Conservation (phyloP, 139 green algal species). For the Closterium sp. region DNA sequence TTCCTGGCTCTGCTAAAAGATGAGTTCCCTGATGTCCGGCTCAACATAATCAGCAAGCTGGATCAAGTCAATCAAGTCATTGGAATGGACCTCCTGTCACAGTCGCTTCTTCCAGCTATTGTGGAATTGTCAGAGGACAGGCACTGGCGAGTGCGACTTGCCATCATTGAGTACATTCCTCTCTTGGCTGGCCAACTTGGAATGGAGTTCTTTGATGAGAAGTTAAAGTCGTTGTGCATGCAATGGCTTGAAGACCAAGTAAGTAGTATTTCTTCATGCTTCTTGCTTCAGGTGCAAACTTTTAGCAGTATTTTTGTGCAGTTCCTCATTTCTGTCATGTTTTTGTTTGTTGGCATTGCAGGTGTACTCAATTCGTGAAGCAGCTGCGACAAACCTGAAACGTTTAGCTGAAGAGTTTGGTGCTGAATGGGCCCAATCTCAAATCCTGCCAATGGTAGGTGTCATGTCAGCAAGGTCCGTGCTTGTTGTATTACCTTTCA, state of each 20-base stretch:
- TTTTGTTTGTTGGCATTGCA: not conserved
- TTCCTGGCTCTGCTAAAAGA: constrained; percentile 94
- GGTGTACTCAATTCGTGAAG: constrained; percentile 87
- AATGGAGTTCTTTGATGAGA: constrained; percentile 67
- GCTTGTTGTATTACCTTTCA: not conserved
- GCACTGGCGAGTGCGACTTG: constrained; percentile 96
- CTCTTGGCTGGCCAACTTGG: constrained; percentile 91
- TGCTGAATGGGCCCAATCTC: constrained; percentile 82
- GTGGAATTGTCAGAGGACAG: constrained; percentile 95
- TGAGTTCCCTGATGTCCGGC: constrained; percentile 91
- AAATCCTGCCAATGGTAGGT: constrained; percentile 76
- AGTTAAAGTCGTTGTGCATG: constrained; percentile 94
- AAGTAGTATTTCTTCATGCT: not conserved
- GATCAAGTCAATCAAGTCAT: constrained; percentile 92
- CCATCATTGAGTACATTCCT: constrained; percentile 98
- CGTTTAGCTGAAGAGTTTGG: constrained; percentile 92
- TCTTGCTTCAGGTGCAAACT: not conserved
- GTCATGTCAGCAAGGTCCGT: not conserved
- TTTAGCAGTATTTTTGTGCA: not conserved
- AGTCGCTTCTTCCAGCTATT: constrained; percentile 94
- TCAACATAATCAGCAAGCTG: constrained; percentile 98
- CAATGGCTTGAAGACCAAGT: constrained; percentile 89
- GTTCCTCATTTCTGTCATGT: not conserved
- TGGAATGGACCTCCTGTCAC: constrained; percentile 87
- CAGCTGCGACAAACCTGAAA: constrained; percentile 82